Base-by-base conservation (phyloP, 805 yeast genomes). In the Monosporozyma yasuniensis region DNA sequence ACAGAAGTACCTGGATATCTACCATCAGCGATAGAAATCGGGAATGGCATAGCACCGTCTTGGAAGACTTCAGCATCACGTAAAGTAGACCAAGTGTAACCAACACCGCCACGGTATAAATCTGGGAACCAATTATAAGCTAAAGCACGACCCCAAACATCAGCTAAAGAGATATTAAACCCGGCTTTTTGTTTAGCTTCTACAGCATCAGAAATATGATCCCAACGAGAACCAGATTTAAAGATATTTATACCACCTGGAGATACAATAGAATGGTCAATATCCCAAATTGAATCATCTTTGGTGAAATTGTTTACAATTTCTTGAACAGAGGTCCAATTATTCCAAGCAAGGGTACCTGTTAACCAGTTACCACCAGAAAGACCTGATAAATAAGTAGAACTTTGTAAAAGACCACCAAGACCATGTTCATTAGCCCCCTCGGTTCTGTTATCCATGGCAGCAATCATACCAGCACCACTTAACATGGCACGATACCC, bases 311-410 rank as follows among this genome's bases (percentile, higher is more conserved):
- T 48, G 46, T 72, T 73, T 27, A 78, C 67, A 37, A 87, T 77
- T 2, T 72, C 79, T 55, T 81, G 82, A 22, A 87, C 79, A 11
- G 84, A 71, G 9, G 89, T 79, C 81, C 84, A 88, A 61, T 82
- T 80, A 63, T 87, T 85, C 61, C 76, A 71, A 0, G 77, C 79
- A 28, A 87, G 65, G 9, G 90, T 76, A 1, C 87, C 83, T 25
- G 87, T 72, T 46, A 86, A 70, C 95, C 95, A 87, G 12, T 85
- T 76, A 25, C 96, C 96, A 30, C 96, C 96, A 14, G 90, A 82
- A 35, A 87, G 74, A 8, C 91, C 95, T 4, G 87, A 69, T 4
- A 88, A 65, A 61, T 89, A 88, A 11, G 85, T 77, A 1, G 87
- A 61, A 5, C 84, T 69, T 58, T 84, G 88, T 35, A 87, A 67